phyloP scores from a whole-genome alignment of 108 stramenopile genomes.

The Seminavis robusta region DNA sequence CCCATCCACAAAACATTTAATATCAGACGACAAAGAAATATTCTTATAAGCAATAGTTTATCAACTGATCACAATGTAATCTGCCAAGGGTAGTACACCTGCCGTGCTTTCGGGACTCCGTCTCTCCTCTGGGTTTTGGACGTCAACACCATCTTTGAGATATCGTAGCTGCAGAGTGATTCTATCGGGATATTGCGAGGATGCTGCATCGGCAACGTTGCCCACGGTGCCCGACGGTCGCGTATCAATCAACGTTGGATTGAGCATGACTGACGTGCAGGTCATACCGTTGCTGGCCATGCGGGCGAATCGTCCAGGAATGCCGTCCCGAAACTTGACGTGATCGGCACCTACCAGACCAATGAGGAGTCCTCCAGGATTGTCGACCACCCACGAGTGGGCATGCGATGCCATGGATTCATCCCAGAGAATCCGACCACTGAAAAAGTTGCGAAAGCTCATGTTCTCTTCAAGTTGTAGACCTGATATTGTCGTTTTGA shows the following conservation, averaged over 20 bases:
- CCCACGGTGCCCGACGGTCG: slow-evolving; percentile 50
- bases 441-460: slow-evolving; percentile 57
- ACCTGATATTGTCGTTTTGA: slow-evolving; percentile 53
- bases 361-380: slow-evolving; percentile 59
- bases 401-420: slow-evolving; percentile 69
- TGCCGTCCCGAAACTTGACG: slow-evolving; percentile 68
- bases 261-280: slow-evolving; percentile 55
- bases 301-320: slow-evolving; percentile 60
- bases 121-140: slow-evolving; percentile 24
- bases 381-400: slow-evolving; percentile 35
- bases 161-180: slow-evolving; percentile 64
- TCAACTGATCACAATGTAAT: slow-evolving; percentile 45
- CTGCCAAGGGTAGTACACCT: slow-evolving; percentile 58
- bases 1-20: too few relatives aligned
- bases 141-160: slow-evolving; percentile 61
- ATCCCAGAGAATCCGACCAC: slow-evolving; percentile 81
- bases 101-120: slow-evolving; percentile 40
- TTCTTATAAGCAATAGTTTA: too few relatives aligned
- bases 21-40: too few relatives aligned
- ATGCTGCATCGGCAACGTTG: slow-evolving; percentile 15
- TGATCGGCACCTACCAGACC: slow-evolving; percentile 77
- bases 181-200: slow-evolving; percentile 25
- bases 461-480: slow-evolving; percentile 57
- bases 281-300: slow-evolving; percentile 20
- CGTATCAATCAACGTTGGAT: slow-evolving; percentile 71